Conservation (phyloP, 371 early-diverging fungal genomes). For the Lichtheimia ramosa region DNA sequence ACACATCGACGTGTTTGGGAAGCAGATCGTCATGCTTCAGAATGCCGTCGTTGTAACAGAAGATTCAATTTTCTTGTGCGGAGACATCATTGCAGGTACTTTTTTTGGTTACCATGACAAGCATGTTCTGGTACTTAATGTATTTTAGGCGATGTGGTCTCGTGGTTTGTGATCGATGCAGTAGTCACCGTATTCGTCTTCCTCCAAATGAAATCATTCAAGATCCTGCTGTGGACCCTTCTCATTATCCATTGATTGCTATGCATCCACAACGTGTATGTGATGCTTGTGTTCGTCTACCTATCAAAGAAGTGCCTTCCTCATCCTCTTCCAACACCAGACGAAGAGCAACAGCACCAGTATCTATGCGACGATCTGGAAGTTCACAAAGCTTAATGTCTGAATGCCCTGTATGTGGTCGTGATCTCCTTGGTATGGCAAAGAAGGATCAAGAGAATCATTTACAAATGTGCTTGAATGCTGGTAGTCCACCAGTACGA, state of each 20-base stretch:
- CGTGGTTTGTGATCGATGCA: constrained; percentile 74
- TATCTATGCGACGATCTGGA: constrained; percentile 36
- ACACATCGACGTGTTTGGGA: constrained; percentile 57
- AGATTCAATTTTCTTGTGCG: constrained; percentile 67
- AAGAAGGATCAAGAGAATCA: constrained; percentile 77
- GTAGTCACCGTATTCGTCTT: constrained; percentile 50
- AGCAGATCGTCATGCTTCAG: constrained; percentile 61
- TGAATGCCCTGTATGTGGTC: constrained; percentile 83
- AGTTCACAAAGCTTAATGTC: constrained; percentile 65
- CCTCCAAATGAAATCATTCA: constrained; percentile 47
- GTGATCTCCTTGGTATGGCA: constrained; percentile 35
- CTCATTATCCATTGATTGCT: constrained; percentile 39
- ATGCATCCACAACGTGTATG: constrained; percentile 53
- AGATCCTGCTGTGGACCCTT: constrained; percentile 40
- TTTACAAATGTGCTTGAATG: constrained; percentile 70
- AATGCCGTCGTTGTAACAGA: constrained; percentile 67
- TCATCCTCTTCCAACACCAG: constrained; percentile 6
- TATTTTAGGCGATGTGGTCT: constrained; percentile 68
- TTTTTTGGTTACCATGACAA: not conserved
- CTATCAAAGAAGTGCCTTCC: constrained; percentile 17
- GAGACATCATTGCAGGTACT: constrained; percentile 72
- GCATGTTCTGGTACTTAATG: constrained; percentile 12
- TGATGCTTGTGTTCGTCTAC: constrained; percentile 35
- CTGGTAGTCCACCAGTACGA: constrained; percentile 45
- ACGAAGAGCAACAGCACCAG: constrained; percentile 6